Percentiles rank a stretch among this genome's conserved stretches.
phyloP scores from a whole-genome alignment of 306 rosid species.

The Cercis canadensis region DNA sequence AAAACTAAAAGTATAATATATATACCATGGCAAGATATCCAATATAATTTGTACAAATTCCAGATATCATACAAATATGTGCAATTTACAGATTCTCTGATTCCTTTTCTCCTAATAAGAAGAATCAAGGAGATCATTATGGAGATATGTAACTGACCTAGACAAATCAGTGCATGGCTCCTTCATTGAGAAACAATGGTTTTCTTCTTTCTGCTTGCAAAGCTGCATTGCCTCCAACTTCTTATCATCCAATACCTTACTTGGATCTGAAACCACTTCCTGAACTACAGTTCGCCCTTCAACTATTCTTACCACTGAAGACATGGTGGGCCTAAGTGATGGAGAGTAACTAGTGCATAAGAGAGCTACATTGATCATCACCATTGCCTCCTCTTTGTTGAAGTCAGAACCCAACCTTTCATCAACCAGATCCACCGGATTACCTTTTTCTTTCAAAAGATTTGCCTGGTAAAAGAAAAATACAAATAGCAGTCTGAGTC shows the following conservation, averaged over 20 bases:
- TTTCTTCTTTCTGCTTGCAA: background rate
- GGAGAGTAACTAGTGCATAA: slow-evolving; percentile 45
- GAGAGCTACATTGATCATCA: slow-evolving; percentile 52
- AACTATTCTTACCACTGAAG: slow-evolving; percentile 47
- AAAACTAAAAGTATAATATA: too few species aligned
- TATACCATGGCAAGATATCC: too few species aligned
- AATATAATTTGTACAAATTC: too few species aligned
- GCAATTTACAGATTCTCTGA: background rate
- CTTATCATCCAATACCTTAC: slow-evolving; percentile 35
- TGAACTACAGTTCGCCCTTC: slow-evolving; percentile 38
- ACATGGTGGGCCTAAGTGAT: slow-evolving; percentile 46
- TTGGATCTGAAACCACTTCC: slow-evolving; percentile 35
- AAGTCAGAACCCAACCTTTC: slow-evolving; percentile 40
- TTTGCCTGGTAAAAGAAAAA: slow-evolving; percentile 20
- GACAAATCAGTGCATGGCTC: slow-evolving; percentile 21
- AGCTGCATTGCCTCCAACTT: slow-evolving; percentile 25
- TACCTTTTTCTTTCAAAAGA: slow-evolving; percentile 45
- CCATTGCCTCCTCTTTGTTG: slow-evolving; percentile 31
- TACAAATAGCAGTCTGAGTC: background rate
- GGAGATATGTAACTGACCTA: slow-evolving; percentile 27
- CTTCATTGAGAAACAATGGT: slow-evolving; percentile 31
- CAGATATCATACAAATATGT: background rate
- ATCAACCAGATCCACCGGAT: slow-evolving; percentile 47
- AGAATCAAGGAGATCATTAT: slow-evolving; percentile 37
- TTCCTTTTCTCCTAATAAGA: slow-evolving; percentile 2